phyloP scores from a whole-genome alignment of 1,284 basidiomycete genomes.

The Naganishia sp. region DNA sequence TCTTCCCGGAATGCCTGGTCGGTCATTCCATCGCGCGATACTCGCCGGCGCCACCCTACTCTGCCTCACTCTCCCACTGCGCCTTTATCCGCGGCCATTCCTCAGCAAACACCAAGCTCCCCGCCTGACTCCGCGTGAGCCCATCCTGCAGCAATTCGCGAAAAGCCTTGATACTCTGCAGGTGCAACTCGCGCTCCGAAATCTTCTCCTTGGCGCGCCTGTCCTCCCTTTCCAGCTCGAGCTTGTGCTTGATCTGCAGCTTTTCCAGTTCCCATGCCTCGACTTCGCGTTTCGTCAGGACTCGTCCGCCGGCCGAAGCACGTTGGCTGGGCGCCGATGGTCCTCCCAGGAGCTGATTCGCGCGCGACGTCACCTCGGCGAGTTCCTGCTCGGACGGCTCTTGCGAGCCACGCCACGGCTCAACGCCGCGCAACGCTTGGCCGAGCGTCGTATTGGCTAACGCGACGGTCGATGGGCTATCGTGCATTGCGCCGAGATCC shows the following conservation, averaged over 20 bases:
- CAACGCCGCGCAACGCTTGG: constrained; percentile 11
- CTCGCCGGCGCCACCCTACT: background rate
- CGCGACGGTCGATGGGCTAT: background rate
- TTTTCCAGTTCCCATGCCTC: constrained; percentile 27
- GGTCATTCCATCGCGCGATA: too few relatives aligned
- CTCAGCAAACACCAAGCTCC: constrained; percentile 10
- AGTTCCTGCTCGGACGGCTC: constrained; percentile 18
- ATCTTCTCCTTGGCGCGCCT: constrained; percentile 11
- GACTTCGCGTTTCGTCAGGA: constrained; percentile 1
- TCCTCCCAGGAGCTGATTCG: constrained; percentile 10
- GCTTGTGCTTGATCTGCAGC: constrained; percentile 13
- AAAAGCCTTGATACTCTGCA: constrained; percentile 27
- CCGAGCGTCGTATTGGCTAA: constrained; percentile 20
- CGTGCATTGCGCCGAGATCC: constrained; percentile 4
- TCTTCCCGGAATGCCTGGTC: background rate
- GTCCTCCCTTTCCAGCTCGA: constrained; percentile 22
- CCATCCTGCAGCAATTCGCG: constrained; percentile 17
- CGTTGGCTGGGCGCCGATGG: background rate
- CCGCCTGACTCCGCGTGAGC: constrained; percentile 11
- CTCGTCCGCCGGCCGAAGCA: background rate
- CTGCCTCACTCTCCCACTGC: constrained; percentile 17
- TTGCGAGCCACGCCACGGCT: background rate
- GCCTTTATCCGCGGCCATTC: constrained; percentile 5
- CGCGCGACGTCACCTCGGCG: constrained; percentile 10
- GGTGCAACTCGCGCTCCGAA: constrained; percentile 16